A percentile compares a stretch with the other conserved stretches of the same genome.
phyloP scores from a whole-genome alignment of 2,329 filamentous ascomycete species.

The Colletotrichum destructivum region DNA sequence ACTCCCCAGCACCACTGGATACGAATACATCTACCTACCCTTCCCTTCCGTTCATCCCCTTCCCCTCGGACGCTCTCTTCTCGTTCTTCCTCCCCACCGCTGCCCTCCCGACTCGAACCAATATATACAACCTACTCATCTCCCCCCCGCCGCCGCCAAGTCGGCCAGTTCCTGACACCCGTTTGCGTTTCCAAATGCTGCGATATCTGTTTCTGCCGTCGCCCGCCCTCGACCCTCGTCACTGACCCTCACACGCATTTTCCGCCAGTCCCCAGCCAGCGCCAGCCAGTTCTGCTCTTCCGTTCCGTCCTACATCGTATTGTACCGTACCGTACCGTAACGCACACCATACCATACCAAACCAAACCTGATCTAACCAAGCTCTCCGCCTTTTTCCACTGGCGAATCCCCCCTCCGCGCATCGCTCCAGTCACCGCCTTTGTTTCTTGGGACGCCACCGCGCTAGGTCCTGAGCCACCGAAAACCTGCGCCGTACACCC shows the following conservation, averaged over 20 bases:
- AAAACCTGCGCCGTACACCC: slow-evolving; percentile 41
- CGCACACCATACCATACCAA: background rate
- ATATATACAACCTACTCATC: slow-evolving; percentile 20
- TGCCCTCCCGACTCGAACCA: slow-evolving; percentile 23
- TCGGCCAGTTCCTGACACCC: slow-evolving; percentile 29
- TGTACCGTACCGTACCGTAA: background rate
- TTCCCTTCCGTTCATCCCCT: slow-evolving; percentile 20
- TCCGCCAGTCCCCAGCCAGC: slow-evolving; percentile 13
- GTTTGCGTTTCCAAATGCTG: slow-evolving; percentile 40
- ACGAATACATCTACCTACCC: slow-evolving; percentile 20
- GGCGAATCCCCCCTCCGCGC: slow-evolving; percentile 42
- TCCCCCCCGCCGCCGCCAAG: slow-evolving; percentile 15
- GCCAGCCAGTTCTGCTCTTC: slow-evolving; percentile 30
- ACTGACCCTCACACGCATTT: slow-evolving; percentile 26
- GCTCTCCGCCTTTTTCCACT: slow-evolving; percentile 22
- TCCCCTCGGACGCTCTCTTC: slow-evolving; percentile 24
- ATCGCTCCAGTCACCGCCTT: slow-evolving; percentile 45
- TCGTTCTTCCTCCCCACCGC: slow-evolving; percentile 24
- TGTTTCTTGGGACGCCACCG: slow-evolving; percentile 44
- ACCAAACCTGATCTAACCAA: slow-evolving; percentile 6
- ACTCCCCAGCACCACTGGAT: slow-evolving; percentile 6
- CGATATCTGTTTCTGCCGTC: slow-evolving; percentile 36
- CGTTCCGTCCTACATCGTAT: background rate
- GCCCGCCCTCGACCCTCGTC: slow-evolving; percentile 29
- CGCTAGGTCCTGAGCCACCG: slow-evolving; percentile 42